Evolutionary conservation across 495 filamentous ascomycete species (phyloP).

Genomic region (Penicillium roqueforti): DNA sequence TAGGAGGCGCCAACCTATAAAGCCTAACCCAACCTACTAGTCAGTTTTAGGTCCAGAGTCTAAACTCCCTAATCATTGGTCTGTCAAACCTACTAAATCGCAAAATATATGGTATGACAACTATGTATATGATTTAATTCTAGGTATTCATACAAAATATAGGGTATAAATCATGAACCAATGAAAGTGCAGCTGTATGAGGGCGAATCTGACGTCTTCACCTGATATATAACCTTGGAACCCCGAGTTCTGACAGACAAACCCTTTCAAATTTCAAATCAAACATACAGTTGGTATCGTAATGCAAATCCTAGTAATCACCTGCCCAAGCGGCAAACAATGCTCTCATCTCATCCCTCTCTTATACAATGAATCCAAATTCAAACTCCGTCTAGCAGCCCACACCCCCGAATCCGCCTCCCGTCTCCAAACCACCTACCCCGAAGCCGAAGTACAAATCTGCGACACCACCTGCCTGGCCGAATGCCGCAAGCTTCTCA

Average conservation of each 20-base stretch:
- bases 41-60: too few species aligned
- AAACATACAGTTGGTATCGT: neutral
- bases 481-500: constrained; percentile 17
- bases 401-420: constrained; percentile 9
- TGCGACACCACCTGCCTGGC: constrained; percentile 21
- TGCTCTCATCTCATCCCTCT: constrained; percentile 24
- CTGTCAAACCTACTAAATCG: too few species aligned
- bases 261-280: too few species aligned
- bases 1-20: too few species aligned
- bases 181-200: neutral
- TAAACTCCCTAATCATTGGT: too few species aligned
- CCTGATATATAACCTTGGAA: neutral
- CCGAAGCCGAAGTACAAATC: constrained; percentile 22
- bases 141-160: too few species aligned
- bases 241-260: too few species aligned
- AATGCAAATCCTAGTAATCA: neutral
- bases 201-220: neutral
- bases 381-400: constrained; percentile 25
- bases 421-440: constrained; percentile 18
- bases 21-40: too few species aligned
- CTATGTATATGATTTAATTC: too few species aligned
- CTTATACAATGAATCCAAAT: constrained; percentile 22
- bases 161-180: too few species aligned
- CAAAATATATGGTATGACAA: too few species aligned
- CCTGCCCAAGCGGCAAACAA: constrained; percentile 10